Evolutionary conservation across 345 rosid genomes (phyloP).

Genomic region (Eucalyptus curtisii): DNA sequence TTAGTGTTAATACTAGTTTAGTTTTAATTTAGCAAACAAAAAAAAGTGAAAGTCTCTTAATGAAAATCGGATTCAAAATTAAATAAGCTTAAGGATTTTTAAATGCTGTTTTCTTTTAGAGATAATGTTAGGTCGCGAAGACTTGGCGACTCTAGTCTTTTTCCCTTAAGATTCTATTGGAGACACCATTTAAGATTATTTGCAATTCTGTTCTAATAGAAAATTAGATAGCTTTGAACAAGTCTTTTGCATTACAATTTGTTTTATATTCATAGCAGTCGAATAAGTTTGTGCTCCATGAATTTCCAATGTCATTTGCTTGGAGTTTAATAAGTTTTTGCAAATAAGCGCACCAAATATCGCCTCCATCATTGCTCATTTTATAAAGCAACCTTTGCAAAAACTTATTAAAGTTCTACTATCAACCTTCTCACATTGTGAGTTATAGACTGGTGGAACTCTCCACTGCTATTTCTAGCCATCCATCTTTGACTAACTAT

Average conservation of each 20-base stretch:
- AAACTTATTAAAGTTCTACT: too few relatives aligned
- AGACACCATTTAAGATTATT: too few relatives aligned
- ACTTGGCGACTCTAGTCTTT: background rate
- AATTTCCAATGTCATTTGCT: background rate
- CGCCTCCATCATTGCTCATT: background rate
- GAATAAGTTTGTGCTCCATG: background rate
- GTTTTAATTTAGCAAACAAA: too few relatives aligned
- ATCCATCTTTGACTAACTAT: too few relatives aligned
- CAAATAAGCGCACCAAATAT: background rate
- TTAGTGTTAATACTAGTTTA: too few relatives aligned
- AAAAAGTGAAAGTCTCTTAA: too few relatives aligned
- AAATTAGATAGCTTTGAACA: background rate
- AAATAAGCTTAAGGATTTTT: background rate
- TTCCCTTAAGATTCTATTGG: too few relatives aligned
- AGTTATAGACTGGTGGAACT: too few relatives aligned
- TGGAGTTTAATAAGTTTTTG: background rate
- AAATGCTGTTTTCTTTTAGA: background rate
- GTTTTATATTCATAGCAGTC: background rate
- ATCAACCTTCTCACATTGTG: too few relatives aligned
- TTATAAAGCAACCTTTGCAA: background rate
- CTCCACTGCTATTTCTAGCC: too few relatives aligned
- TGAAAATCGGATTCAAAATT: too few relatives aligned
- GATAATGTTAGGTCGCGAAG: background rate
- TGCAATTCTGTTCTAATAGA: background rate
- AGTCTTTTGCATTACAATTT: background rate